These are phyloP conservation scores for Phialophora macrospora DNA, from an alignment of 2,329 filamentous ascomycete species.

Conservation along the genomic window DNA sequence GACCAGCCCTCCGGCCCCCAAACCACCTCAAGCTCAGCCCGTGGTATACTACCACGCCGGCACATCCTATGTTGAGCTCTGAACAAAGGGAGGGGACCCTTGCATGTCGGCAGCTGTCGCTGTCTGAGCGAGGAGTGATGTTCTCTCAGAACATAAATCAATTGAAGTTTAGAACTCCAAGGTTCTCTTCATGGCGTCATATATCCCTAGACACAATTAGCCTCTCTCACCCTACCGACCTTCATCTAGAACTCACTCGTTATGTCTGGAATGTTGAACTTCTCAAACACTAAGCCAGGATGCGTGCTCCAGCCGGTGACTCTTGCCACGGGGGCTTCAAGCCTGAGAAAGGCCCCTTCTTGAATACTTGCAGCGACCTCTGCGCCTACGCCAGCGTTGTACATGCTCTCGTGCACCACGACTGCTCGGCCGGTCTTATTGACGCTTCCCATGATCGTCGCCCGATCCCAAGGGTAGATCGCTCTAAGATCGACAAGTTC, in stretches of 20 bases:
- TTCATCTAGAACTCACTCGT: slow-evolving; percentile 70
- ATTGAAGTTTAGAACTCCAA: slow-evolving; percentile 64
- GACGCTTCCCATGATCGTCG: slow-evolving; percentile 79
- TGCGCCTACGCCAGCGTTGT: slow-evolving; percentile 85
- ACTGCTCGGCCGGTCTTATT: slow-evolving; percentile 84
- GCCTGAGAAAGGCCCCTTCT: slow-evolving; percentile 78
- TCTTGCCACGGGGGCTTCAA: slow-evolving; percentile 83
- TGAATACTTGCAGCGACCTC: slow-evolving; percentile 89
- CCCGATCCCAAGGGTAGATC: slow-evolving; percentile 88
- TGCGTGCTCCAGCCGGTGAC: slow-evolving; percentile 92
- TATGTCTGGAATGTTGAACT: slow-evolving; percentile 82
- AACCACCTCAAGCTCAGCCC: background rate
- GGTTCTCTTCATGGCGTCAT: slow-evolving; percentile 70
- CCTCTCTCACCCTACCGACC: background rate
- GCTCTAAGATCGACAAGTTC: slow-evolving; percentile 89
- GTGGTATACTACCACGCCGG: background rate
- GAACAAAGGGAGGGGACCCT: background rate
- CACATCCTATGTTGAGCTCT: background rate
- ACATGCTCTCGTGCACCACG: slow-evolving; percentile 90
- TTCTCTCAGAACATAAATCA: background rate
- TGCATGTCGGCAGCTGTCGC: background rate
- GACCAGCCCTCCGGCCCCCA: background rate
- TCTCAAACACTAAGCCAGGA: slow-evolving; percentile 77
- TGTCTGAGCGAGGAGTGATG: background rate
- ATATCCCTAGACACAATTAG: slow-evolving; percentile 58